Evolutionary conservation across 495 filamentous ascomycete species (phyloP), one percentile per base, ranked within the genome.

Genomic region (Neurospora sp.): DNA sequence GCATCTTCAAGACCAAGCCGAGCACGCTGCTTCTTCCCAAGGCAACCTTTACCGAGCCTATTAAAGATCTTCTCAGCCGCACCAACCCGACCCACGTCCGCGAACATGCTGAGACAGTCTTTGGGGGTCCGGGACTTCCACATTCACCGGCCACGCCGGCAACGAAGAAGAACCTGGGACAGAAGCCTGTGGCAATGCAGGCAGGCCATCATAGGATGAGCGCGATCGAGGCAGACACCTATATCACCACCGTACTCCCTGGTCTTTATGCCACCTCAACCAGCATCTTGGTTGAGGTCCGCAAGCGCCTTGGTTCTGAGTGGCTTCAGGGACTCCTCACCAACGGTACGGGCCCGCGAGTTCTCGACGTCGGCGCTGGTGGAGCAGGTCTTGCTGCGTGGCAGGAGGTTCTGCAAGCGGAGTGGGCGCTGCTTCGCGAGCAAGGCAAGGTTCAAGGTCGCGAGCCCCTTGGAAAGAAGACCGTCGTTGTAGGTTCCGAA

Each of bases 161-260:
- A 47, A 70, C 72, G 44, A 82, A 71, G 73, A 77, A 73, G 71
- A 81, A 75, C 69, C 81, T 87, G 61, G 87, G 87, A 39, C 92
- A 95, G 80, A 87, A 88, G 72, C 84, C 88, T 3, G 90, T 98
- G 37, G 85, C 86, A 2, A 79, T 98, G 22, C 86, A 90, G 74
- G 90, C 93, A 3, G 85, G 86, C 4, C 90, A 96, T 71, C 83
- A 86, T 70, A 82, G 83, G 39, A 96, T 98, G 93, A 84, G 84
- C 4, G 89, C 93, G 38, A 95, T 97, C 81, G 92, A 97, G 78
- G 92, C 90, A n/a, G 93, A 97, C 84, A 87, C 90, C 3, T 98
- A 89, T 75, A 75, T 97, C 37, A 88, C 94, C 5, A 88, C 89
- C 8, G 85, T 96, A 12, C 89, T 97, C 78, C 95, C 96, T 1